A percentile compares a stretch with the other conserved stretches of the same genome.
Evolutionary conservation across 805 yeast genomes (phyloP).

Genomic region (Kodamaea sagamina): DNA sequence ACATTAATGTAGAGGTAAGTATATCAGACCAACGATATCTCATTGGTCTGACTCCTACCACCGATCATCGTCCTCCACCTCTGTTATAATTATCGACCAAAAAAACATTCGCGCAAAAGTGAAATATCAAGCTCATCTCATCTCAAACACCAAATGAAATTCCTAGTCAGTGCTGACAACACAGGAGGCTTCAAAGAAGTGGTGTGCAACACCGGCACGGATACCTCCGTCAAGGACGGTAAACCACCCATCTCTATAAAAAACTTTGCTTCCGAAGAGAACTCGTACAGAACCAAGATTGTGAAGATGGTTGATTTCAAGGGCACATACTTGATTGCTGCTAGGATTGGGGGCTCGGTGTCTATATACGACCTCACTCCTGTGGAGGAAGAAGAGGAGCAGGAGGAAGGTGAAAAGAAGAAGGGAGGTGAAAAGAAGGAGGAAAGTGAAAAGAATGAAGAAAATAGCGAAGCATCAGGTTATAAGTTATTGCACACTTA

Average conservation of each 20-base stretch:
- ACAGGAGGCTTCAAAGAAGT: conserved; percentile 68
- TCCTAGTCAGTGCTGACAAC: conserved; percentile 66
- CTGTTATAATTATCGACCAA: background rate
- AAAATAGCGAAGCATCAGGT: conserved; percentile 38
- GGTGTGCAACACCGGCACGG: conserved; percentile 66
- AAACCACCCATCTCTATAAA: conserved; percentile 60
- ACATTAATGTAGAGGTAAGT: background rate
- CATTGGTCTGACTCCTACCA: too few species aligned
- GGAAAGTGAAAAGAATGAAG: conserved; percentile 30
- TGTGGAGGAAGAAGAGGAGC: conserved; percentile 10
- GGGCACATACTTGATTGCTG: conserved; percentile 39
- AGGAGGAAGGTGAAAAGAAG: conserved; percentile 3
- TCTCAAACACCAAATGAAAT: conserved; percentile 47
- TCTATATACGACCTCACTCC: conserved; percentile 37
- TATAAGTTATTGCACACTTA: conserved; percentile 38
- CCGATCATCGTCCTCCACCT: background rate
- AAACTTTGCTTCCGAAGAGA: conserved; percentile 32
- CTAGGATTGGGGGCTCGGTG: conserved; percentile 46
- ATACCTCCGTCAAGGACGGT: conserved; percentile 72
- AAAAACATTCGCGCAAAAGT: background rate
- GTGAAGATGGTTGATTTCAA: conserved; percentile 33
- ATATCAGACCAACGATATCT: too few species aligned
- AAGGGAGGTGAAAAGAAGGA: conserved; percentile 24
- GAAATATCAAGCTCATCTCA: conserved; percentile 9
- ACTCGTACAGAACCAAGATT: conserved; percentile 29